Evolutionary conservation across 75 land plant species (phyloP).

Genomic region (Sequoiadendron giganteum): DNA sequence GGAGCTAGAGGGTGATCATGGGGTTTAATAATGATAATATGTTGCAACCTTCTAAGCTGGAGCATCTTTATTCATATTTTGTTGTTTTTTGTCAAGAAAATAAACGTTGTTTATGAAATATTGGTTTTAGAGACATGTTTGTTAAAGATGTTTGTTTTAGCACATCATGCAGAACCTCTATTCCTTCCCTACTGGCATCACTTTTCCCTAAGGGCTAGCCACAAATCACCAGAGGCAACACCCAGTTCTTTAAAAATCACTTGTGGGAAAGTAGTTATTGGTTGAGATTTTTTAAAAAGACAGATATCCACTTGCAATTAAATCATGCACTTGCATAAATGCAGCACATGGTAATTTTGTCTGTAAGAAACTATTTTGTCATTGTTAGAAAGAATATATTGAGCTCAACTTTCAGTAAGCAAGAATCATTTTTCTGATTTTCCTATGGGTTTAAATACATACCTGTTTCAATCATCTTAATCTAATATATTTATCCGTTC

Average conservation of each 20-base stretch:
- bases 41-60: background rate
- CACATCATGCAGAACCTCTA: background rate
- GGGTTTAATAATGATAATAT: background rate
- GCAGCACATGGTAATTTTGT: background rate
- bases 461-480: too few relatives aligned
- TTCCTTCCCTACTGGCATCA: background rate
- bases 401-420: background rate
- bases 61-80: background rate
- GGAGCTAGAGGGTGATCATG: background rate
- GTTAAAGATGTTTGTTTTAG: background rate
- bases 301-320: too few relatives aligned
- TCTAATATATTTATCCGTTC: too few relatives aligned
- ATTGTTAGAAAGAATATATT: background rate
- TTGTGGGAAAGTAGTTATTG: background rate
- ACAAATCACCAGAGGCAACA: background rate
- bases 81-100: too few relatives aligned
- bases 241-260: background rate
- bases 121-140: background rate
- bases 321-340: background rate
- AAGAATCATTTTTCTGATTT: too few relatives aligned
- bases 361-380: too few relatives aligned
- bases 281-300: too few relatives aligned
- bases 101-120: too few relatives aligned
- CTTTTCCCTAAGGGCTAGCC: too few relatives aligned
- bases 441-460: background rate